A percentile compares a stretch with the other conserved stretches of the same genome.
These are phyloP conservation scores for Colletotrichum musicola DNA, from an alignment of 2,329 filamentous ascomycete genomes.

Conservation along the genomic window DNA sequence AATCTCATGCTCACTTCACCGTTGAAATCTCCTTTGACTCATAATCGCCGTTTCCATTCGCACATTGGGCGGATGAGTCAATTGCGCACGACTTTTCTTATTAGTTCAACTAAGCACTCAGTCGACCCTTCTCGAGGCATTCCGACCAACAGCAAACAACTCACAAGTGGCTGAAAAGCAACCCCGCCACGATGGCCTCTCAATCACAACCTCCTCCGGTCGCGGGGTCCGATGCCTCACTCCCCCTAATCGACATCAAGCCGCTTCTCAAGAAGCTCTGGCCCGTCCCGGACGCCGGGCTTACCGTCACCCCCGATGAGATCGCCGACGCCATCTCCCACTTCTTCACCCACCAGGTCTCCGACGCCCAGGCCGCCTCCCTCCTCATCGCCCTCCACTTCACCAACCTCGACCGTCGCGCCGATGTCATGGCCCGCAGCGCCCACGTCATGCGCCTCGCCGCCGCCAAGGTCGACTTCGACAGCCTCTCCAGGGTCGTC, in stretches of 20 bases:
- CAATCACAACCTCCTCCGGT: conserved; percentile 39
- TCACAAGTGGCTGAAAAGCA: background rate
- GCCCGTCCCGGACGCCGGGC: conserved; percentile 62
- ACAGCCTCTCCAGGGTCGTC: conserved; percentile 72
- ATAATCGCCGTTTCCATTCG: conserved; percentile 10
- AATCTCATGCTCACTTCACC: conserved; percentile 14
- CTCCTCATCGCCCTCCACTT: conserved; percentile 94
- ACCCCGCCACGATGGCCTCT: conserved; percentile 47
- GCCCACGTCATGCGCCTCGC: conserved; percentile 87
- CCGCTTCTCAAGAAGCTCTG: conserved; percentile 80
- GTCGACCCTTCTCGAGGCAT: background rate
- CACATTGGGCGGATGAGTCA: conserved; percentile 10
- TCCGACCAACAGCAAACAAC: background rate
- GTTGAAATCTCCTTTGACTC: conserved; percentile 22
- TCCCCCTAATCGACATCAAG: conserved; percentile 69
- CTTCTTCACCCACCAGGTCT: conserved; percentile 91
- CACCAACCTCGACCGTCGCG: conserved; percentile 84
- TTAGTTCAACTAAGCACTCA: background rate
- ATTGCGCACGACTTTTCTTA: background rate
- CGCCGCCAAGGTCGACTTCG: conserved; percentile 77
- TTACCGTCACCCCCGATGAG: conserved; percentile 76
- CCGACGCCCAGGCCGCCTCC: conserved; percentile 88
- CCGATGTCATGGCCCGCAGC: conserved; percentile 88
- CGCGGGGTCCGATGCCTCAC: conserved; percentile 46
- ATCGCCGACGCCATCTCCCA: conserved; percentile 91